Base-by-base conservation (phyloP, 352 stramenopile species). In the Phytopythium litorale region DNA sequence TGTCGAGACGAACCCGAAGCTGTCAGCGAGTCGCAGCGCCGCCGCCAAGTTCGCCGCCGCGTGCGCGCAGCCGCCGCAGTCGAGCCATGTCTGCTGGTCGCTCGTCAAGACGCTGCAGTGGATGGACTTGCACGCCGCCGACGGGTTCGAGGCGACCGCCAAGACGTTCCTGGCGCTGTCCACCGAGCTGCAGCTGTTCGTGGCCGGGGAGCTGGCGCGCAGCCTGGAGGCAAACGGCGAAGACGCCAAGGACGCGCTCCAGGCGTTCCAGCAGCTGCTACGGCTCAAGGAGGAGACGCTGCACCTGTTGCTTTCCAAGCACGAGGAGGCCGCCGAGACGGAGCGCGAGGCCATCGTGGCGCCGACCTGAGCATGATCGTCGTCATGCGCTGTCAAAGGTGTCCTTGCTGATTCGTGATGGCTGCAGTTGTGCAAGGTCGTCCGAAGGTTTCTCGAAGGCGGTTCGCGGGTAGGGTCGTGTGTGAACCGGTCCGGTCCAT, bases 221-320 rank as follows among this genome's bases (percentile, higher is more conserved):
- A 28, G 56, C 12, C 58, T 85, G 9, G 71, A 68, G 19, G 48
- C 66, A 18, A 64, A 58, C 16, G 65, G 57, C 4, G 60, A 56
- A 9, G 70, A 85, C 45, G 49, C 75, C 30, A 78, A 80, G 57
- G 56, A 75, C 16, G 78, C 78, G 3, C 58, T 58, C 9, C 65
- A 67, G 9, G 75, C 75, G n/a, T 65, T 89, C 13, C 28, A 76
- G 33, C 75, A 79, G 38, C 60, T 90, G 15, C 50, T 87, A 30
- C 74, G 75, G 11, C 58, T 88, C 4, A 84, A 91, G 25, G 62
- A 79, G n/a, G 76, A 81, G n/a, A 88, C 80, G 16, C 56, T 89
- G 32, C 75, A 88, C 30, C 48, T 91, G 15, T 60, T 91, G 16
- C 67, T 84, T 30, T 78, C 73, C 37, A 89, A 88, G 37, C 68